Conservation (phyloP, 257 asterid genomes). For the Nyctanthes arbortristis region DNA sequence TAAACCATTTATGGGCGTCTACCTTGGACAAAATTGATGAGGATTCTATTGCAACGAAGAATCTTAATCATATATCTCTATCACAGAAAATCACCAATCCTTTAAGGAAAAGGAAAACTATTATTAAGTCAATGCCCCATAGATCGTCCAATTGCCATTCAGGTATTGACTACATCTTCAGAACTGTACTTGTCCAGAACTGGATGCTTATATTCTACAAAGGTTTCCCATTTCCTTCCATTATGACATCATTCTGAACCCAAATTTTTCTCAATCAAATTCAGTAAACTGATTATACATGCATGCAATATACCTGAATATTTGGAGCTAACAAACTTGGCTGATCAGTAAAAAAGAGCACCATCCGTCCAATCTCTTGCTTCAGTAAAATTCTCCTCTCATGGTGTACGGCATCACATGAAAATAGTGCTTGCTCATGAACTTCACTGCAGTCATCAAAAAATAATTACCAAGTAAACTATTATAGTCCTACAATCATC, state of each 20-base stretch:
- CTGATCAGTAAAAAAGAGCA: slow-evolving; percentile 92
- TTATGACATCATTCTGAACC: slow-evolving; percentile 7
- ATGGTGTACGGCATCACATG: slow-evolving; percentile 87
- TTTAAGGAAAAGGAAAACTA: neutral
- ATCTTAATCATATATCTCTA: neutral
- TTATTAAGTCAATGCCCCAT: neutral
- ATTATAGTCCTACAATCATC: slow-evolving; percentile 25
- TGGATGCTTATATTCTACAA: slow-evolving; percentile 4
- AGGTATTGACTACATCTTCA: slow-evolving; percentile 13
- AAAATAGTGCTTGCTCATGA: slow-evolving; percentile 82
- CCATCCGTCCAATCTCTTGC: slow-evolving; percentile 99
- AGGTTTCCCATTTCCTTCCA: neutral
- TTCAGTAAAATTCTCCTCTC: slow-evolving; percentile 88
- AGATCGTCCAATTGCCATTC: slow-evolving; percentile 5
- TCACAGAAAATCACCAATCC: neutral
- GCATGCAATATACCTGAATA: slow-evolving; percentile 66
- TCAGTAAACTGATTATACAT: neutral
- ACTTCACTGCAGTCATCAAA: slow-evolving; percentile 74
- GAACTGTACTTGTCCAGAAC: slow-evolving; percentile 12
- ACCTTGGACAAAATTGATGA: neutral
- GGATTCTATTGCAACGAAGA: neutral
- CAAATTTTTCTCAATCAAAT: slow-evolving; percentile 1
- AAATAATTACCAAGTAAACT: slow-evolving; percentile 23
- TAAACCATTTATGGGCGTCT: neutral
- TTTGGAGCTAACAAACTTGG: slow-evolving; percentile 99